Evolutionary conservation across 2,329 filamentous ascomycete species (phyloP).

Genomic region (Penicillium sp.): DNA sequence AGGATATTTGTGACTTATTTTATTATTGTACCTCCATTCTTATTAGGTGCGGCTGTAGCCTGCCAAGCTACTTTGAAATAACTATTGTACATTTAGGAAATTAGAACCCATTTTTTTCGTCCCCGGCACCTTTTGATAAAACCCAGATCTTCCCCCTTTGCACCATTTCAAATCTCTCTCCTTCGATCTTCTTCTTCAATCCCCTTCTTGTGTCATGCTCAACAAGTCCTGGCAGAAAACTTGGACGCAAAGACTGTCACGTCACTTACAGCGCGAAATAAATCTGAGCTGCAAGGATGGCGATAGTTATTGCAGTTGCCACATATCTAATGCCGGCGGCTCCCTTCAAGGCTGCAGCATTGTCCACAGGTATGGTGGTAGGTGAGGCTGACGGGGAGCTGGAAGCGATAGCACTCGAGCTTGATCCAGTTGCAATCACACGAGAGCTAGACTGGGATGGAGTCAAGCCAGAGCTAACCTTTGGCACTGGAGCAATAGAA

Average conservation of each 20-base stretch:
- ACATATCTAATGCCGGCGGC: neutral
- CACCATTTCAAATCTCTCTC: neutral
- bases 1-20: neutral
- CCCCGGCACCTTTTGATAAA: neutral
- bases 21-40: slow-evolving; percentile 1
- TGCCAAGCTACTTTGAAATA: neutral
- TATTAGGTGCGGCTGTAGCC: neutral
- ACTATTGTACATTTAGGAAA: neutral
- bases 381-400: neutral
- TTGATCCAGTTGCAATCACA: neutral
- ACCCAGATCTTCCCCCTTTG: neutral
- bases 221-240: neutral
- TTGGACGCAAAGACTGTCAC: neutral
- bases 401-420: neutral
- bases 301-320: neutral
- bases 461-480: too few species aligned
- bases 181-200: too few species aligned
- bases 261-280: neutral
- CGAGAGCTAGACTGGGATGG: neutral
- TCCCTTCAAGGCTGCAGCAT: neutral
- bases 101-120: neutral
- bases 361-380: neutral
- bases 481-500: neutral
- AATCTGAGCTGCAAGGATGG: neutral
- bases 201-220: neutral